A percentile compares a stretch with the other conserved stretches of the same genome.
phyloP scores from a whole-genome alignment of 352 stramenopile species.

The Phytophthora rubi region DNA sequence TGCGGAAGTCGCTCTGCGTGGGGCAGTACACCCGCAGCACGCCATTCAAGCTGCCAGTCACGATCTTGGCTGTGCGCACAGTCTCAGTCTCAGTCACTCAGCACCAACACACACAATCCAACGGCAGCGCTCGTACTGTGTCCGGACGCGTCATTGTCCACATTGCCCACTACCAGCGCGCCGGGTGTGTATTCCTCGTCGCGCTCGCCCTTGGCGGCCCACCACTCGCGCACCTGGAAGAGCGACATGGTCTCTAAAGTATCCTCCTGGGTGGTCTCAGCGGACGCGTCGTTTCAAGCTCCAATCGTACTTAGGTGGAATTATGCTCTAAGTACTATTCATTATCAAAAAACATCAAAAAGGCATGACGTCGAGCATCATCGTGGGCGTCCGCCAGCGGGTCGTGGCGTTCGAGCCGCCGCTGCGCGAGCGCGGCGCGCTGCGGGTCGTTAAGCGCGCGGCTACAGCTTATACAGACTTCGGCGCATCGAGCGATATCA shows the following conservation, averaged over 20 bases:
- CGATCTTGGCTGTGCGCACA: conserved; percentile 79
- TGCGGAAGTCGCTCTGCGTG: conserved; percentile 80
- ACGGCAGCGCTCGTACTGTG: conserved; percentile 37
- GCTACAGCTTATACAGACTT: conserved; percentile 4
- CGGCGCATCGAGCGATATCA: neutral
- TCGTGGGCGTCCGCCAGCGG: conserved; percentile 42
- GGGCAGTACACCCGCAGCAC: conserved; percentile 88
- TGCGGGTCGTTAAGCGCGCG: conserved; percentile 27
- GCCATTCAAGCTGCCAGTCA: conserved; percentile 88
- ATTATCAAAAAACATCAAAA: neutral
- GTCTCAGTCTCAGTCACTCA: neutral
- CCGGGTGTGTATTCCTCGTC: conserved; percentile 86
- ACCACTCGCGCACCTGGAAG: conserved; percentile 92
- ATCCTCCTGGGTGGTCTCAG: conserved; percentile 10
- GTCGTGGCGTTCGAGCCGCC: conserved; percentile 57
- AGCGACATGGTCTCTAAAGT: conserved; percentile 72
- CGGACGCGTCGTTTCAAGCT: conserved; percentile 40
- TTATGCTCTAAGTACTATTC: neutral
- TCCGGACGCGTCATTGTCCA: conserved; percentile 80
- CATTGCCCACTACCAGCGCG: conserved; percentile 82
- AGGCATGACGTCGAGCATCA: conserved; percentile 28
- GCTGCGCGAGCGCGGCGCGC: conserved; percentile 33
- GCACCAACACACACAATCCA: neutral
- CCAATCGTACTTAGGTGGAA: neutral
- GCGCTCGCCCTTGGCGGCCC: conserved; percentile 70